phyloP scores from a whole-genome alignment of 345 rosid species.

The Linum lewisii region DNA sequence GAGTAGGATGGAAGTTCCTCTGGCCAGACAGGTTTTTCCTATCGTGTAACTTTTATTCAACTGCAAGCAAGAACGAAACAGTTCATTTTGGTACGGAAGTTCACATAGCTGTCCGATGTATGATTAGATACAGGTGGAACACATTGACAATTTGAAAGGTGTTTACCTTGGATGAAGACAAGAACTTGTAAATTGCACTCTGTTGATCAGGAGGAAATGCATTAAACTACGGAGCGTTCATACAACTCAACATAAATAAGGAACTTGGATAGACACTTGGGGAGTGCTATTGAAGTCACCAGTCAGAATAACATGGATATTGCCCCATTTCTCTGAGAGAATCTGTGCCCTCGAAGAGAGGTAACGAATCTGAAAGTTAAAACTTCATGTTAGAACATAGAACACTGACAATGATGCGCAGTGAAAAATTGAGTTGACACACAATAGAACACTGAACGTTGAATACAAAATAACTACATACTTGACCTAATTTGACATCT shows the following conservation, averaged over 20 bases:
- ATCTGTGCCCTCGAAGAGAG: constrained; percentile 57
- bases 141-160: neutral
- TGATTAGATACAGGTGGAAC: no score
- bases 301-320: constrained; percentile 41
- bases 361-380: constrained; percentile 34
- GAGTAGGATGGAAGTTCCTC: constrained; percentile 48
- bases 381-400: neutral
- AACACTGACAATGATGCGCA: neutral
- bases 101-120: no score
- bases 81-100: constrained; percentile 42
- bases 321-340: constrained; percentile 67
- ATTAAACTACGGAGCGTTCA: constrained; percentile 1
- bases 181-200: constrained; percentile 75
- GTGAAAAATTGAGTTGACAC: constrained; percentile 9
- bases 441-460: neutral
- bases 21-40: constrained; percentile 69
- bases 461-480: constrained; percentile 22
- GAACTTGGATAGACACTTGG: constrained; percentile 29
- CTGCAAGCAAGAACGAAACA: constrained; percentile 26
- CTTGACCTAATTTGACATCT: constrained; percentile 79
- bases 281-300: constrained; percentile 69
- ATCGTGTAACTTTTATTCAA: constrained; percentile 43
- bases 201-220: constrained; percentile 24
- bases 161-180: constrained; percentile 57
- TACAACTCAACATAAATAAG: neutral